Percentiles rank a stretch among this genome's conserved stretches.
Conservation (phyloP, 1,139 yeast species). For the Hansenula lynferdii region DNA sequence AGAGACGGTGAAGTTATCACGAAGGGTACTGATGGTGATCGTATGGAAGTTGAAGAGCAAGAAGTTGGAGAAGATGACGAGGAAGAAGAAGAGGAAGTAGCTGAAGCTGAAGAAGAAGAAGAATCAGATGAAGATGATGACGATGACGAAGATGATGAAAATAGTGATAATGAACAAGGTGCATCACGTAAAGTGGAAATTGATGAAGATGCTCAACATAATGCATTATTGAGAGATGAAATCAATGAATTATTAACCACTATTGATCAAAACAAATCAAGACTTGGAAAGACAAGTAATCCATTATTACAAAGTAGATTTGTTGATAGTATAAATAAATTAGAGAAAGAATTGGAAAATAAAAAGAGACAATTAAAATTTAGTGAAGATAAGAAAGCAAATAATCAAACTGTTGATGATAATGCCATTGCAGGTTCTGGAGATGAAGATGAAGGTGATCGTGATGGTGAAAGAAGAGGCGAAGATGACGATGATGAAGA, state of each 20-base stretch:
- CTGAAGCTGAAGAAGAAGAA: constrained; percentile 44
- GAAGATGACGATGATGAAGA: constrained; percentile 23
- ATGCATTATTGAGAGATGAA: constrained; percentile 78
- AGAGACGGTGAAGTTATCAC: neutral
- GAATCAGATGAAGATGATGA: constrained; percentile 53
- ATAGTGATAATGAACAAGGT: constrained; percentile 37
- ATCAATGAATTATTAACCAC: constrained; percentile 78
- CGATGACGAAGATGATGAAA: constrained; percentile 48
- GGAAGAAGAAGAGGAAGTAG: constrained; percentile 37
- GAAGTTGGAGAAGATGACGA: constrained; percentile 30
- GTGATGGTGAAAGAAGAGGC: constrained; percentile 22
- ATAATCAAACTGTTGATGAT: constrained; percentile 15
- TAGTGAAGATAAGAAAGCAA: constrained; percentile 29
- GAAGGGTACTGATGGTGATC: neutral
- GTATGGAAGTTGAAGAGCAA: constrained; percentile 27
- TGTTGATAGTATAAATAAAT: constrained; percentile 71
- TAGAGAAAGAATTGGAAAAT: constrained; percentile 77
- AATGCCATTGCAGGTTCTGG: constrained; percentile 19
- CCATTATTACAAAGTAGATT: constrained; percentile 88
- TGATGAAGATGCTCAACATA: constrained; percentile 51
- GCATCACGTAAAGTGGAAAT: constrained; percentile 26
- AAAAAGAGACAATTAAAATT: constrained; percentile 66
- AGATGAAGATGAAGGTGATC: constrained; percentile 24
- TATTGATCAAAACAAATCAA: constrained; percentile 69
- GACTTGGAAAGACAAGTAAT: constrained; percentile 74